Evolutionary conservation across 345 rosid species (phyloP).

Genomic region (Lepidium sativum): DNA sequence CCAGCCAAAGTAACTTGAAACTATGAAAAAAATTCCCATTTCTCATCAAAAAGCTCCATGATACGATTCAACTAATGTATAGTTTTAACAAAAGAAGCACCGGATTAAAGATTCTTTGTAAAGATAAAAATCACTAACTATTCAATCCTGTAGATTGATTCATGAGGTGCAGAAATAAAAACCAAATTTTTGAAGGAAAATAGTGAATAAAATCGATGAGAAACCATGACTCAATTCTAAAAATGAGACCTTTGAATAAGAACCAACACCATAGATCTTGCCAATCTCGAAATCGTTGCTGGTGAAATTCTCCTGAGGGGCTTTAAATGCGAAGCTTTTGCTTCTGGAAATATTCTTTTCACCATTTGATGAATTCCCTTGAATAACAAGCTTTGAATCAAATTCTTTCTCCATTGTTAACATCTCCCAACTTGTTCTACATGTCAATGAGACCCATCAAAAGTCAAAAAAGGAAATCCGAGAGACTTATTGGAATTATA

Average conservation of each 20-base stretch:
- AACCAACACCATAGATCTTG: conserved; percentile 97
- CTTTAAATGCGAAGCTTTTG: conserved; percentile 90
- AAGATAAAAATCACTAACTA: background rate
- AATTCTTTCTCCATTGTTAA: conserved; percentile 90
- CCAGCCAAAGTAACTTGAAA: background rate
- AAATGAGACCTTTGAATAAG: conserved; percentile 78
- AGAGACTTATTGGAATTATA: background rate
- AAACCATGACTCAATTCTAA: background rate
- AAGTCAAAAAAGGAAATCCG: background rate
- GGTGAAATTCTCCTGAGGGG: conserved; percentile 92
- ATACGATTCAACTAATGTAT: background rate
- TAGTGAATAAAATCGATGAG: background rate
- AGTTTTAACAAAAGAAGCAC: background rate
- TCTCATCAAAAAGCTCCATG: background rate
- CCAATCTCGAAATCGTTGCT: conserved; percentile 89
- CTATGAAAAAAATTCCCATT: background rate
- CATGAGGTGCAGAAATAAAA: background rate
- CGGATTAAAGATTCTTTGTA: background rate
- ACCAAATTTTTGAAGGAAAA: background rate
- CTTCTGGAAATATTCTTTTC: conserved; percentile 14
- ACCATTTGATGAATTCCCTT: conserved; percentile 34
- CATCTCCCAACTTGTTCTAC: conserved; percentile 40
- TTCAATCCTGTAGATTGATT: background rate
- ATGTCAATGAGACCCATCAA: conserved; percentile 7
- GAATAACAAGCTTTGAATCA: conserved; percentile 84